phyloP scores from a whole-genome alignment of 2,329 filamentous ascomycete genomes.

The Arachnopeziza araneosa region DNA sequence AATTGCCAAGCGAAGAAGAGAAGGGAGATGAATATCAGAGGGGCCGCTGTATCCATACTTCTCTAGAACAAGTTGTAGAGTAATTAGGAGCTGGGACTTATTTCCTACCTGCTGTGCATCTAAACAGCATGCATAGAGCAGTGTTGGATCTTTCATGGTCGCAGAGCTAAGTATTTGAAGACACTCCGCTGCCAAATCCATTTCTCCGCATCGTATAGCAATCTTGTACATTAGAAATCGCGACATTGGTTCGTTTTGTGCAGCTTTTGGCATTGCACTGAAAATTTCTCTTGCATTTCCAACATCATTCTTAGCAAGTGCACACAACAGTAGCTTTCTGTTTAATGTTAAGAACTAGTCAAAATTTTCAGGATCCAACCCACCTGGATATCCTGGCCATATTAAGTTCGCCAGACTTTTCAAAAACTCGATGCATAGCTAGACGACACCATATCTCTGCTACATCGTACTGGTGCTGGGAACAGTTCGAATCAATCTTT shows the following conservation, averaged over 20 bases:
- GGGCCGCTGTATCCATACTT: slow-evolving; percentile 45
- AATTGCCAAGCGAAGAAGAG: slow-evolving; percentile 58
- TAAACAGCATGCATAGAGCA: slow-evolving; percentile 74
- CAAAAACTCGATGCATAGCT: slow-evolving; percentile 62
- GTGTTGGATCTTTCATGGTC: slow-evolving; percentile 48
- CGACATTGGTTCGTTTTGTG: slow-evolving; percentile 58
- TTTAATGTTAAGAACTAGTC: slow-evolving; percentile 1
- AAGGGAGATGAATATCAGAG: slow-evolving; percentile 51
- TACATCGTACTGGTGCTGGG: slow-evolving; percentile 44
- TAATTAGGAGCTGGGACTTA: slow-evolving; percentile 51
- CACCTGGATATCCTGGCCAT: slow-evolving; percentile 63
- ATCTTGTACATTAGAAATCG: slow-evolving; percentile 72
- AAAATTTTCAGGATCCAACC: not conserved
- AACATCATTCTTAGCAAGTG: slow-evolving; percentile 52
- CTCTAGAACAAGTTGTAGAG: slow-evolving; percentile 55
- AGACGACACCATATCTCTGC: slow-evolving; percentile 68
- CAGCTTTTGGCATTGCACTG: slow-evolving; percentile 50
- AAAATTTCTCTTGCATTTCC: slow-evolving; percentile 50
- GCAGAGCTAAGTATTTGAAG: slow-evolving; percentile 54
- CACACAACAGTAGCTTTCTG: slow-evolving; percentile 70
- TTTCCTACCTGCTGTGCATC: slow-evolving; percentile 67
- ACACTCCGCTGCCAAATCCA: slow-evolving; percentile 54
- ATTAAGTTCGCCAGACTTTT: slow-evolving; percentile 59
- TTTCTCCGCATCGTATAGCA: slow-evolving; percentile 54
- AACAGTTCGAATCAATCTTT: slow-evolving; percentile 55